phyloP scores from a whole-genome alignment of 345 rosid genomes.

The Durio zibethinus region DNA sequence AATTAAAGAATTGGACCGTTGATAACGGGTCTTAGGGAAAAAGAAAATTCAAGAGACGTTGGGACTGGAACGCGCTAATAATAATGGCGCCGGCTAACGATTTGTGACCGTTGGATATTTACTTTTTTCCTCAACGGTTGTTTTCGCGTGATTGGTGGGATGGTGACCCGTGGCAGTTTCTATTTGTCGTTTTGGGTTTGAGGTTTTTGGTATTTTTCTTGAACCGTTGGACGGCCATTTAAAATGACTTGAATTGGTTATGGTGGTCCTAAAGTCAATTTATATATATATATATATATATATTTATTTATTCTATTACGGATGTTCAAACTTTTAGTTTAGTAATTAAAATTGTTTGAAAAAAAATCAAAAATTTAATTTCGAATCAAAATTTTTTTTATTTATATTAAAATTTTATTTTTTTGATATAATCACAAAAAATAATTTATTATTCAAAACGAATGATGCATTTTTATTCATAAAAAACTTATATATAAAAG shows the following conservation, averaged over 20 bases:
- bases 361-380: no score
- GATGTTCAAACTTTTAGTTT: no score
- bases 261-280: neutral
- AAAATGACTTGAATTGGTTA: neutral
- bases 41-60: neutral
- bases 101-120: neutral
- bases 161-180: neutral
- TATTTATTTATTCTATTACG: no score
- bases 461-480: no score
- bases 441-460: no score
- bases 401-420: no score
- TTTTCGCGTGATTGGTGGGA: neutral
- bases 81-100: neutral
- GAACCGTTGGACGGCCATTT: neutral
- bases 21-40: slow-evolving; percentile 13
- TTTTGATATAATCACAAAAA: no score
- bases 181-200: neutral
- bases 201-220: neutral
- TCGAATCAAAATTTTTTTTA: no score
- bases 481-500: no score
- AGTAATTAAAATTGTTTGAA: no score
- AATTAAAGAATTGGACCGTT: slow-evolving; percentile 17
- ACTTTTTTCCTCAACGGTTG: neutral
- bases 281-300: no score
- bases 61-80: neutral